Conservation (phyloP, 176 grass and related monocot genomes). For the Coix lacrymajobi region DNA sequence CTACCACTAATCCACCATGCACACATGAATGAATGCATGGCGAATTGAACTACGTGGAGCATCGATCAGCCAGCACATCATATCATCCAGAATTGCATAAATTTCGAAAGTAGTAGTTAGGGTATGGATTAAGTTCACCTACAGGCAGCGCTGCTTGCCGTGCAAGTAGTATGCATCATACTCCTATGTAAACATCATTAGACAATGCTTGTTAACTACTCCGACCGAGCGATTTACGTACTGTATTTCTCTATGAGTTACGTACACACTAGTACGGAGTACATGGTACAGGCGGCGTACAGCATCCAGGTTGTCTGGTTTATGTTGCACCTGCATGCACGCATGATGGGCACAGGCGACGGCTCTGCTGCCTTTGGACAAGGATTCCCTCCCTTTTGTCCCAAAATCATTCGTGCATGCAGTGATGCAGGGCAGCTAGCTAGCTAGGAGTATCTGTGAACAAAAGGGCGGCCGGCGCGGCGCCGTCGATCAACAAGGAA, state of each 20-base stretch:
- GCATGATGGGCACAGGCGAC: conserved; percentile 13
- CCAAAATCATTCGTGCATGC: conserved; percentile 17
- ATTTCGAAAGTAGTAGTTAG: neutral
- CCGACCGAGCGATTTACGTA: neutral
- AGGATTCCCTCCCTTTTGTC: conserved; percentile 6
- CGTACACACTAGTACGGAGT: too few species aligned
- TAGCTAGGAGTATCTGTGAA: neutral
- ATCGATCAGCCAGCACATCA: neutral
- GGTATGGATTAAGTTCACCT: neutral
- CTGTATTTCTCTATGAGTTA: neutral
- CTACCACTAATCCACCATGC: too few species aligned
- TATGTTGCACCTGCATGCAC: neutral
- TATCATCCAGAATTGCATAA: neutral
- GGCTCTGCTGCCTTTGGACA: neutral
- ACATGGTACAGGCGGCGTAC: neutral
- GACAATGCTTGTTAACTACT: neutral
- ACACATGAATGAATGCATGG: neutral
- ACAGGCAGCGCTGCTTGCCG: too few species aligned
- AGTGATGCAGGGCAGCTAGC: neutral
- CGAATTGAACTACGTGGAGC: neutral
- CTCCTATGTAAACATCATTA: too few species aligned
- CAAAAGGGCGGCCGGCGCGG: neutral
- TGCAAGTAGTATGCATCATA: too few species aligned
- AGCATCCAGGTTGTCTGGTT: conserved; percentile 22
- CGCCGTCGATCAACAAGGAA: neutral